These are phyloP conservation scores for Phytopythium mirpurense DNA, from an alignment of 352 stramenopile genomes.

Conservation along the genomic window DNA sequence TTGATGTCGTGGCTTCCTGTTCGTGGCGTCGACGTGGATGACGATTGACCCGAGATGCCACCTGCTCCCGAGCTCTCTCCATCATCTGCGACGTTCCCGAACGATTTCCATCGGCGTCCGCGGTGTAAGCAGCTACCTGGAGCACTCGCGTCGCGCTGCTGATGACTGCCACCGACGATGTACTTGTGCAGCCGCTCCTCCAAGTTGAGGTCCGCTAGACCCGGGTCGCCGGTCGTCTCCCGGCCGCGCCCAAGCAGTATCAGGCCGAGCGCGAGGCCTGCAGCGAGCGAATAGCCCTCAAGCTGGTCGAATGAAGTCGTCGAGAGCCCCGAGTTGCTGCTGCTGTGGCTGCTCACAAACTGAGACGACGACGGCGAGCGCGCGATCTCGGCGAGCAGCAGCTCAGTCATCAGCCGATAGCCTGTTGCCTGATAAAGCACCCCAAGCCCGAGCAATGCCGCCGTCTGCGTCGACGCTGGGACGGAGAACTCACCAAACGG, in stretches of 20 bases:
- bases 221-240: slow-evolving; percentile 64
- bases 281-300: slow-evolving; percentile 92
- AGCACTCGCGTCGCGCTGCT: slow-evolving; percentile 36
- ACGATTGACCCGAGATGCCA: not conserved
- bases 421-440: slow-evolving; percentile 95
- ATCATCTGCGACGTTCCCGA: slow-evolving; percentile 27
- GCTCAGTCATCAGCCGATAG: slow-evolving; percentile 97
- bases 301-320: slow-evolving; percentile 80
- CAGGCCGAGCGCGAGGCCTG: slow-evolving; percentile 93
- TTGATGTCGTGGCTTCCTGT: slow-evolving; percentile 6
- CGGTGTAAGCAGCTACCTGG: slow-evolving; percentile 64
- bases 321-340: slow-evolving; percentile 35
- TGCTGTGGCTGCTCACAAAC: slow-evolving; percentile 44
- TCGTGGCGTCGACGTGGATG: slow-evolving; percentile 8
- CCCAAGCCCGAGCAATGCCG: slow-evolving; percentile 93
- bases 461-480: slow-evolving; percentile 91
- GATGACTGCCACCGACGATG: slow-evolving; percentile 81
- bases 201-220: slow-evolving; percentile 94
- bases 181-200: slow-evolving; percentile 96
- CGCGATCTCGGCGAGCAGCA: slow-evolving; percentile 96
- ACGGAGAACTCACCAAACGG: slow-evolving; percentile 96
- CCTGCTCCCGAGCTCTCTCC: not conserved
- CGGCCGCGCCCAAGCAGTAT: slow-evolving; percentile 89
- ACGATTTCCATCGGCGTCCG: slow-evolving; percentile 55
- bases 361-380: slow-evolving; percentile 73